These are phyloP conservation scores for Botryotinia calthae DNA, from an alignment of 2,329 filamentous ascomycete species.

Conservation along the genomic window DNA sequence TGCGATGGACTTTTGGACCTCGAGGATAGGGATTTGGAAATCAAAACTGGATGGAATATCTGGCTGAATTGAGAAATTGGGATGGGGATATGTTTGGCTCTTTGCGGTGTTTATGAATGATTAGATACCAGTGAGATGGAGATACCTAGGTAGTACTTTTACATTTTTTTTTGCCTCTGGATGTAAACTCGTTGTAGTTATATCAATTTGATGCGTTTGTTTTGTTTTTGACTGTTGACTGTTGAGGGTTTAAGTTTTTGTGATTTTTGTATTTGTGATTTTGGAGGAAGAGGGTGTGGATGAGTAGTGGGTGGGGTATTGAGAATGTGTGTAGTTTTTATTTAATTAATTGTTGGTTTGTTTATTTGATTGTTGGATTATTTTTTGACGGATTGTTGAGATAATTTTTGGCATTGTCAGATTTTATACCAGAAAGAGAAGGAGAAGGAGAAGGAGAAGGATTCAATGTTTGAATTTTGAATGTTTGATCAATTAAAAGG, in stretches of 20 bases:
- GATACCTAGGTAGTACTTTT: not conserved
- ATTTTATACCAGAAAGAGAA: too few relatives aligned
- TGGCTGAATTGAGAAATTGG: not conserved
- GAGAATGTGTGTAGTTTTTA: too few relatives aligned
- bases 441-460: too few relatives aligned
- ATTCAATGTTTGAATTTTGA: too few relatives aligned
- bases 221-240: not conserved
- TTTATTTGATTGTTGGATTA: too few relatives aligned
- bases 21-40: not conserved
- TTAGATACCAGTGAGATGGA: conserved; percentile 12
- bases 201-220: not conserved
- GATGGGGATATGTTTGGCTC: not conserved
- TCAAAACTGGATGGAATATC: not conserved
- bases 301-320: too few relatives aligned
- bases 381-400: too few relatives aligned
- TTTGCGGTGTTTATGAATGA: not conserved
- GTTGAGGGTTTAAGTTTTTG: not conserved
- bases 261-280: not conserved
- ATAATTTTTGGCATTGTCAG: too few relatives aligned
- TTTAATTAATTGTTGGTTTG: too few relatives aligned
- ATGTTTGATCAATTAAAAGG: too few relatives aligned
- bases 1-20: not conserved
- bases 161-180: not conserved
- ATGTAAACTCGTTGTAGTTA: not conserved
- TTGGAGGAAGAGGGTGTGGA: too few relatives aligned